Evolutionary conservation across 805 yeast species (phyloP).

Genomic region (Yarrowia phangngaensis): DNA sequence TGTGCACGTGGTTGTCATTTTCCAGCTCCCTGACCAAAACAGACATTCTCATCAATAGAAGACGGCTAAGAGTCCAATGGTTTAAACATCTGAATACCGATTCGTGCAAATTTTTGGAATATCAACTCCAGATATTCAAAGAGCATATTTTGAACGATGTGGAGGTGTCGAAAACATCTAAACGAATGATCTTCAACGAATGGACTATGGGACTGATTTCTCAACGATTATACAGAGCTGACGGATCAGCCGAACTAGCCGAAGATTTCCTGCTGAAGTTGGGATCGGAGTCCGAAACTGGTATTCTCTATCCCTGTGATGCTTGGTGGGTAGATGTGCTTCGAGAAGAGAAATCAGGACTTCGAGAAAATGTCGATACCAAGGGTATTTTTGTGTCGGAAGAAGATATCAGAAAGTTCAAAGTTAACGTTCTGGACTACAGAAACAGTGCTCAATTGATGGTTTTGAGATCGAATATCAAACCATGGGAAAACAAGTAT

Average conservation of each 20-base stretch:
- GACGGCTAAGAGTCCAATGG: slow-evolving; percentile 58
- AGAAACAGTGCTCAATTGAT: slow-evolving; percentile 46
- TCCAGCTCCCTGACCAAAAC: slow-evolving; percentile 58
- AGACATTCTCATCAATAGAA: slow-evolving; percentile 54
- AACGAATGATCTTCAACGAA: slow-evolving; percentile 74
- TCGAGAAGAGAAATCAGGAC: slow-evolving; percentile 6
- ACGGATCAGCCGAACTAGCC: slow-evolving; percentile 37
- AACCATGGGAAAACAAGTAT: slow-evolving; percentile 73
- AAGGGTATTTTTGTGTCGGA: slow-evolving; percentile 7
- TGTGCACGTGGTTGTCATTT: slow-evolving; percentile 50
- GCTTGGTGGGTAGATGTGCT: slow-evolving; percentile 35
- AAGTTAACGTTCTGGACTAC: slow-evolving; percentile 64
- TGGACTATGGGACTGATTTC: slow-evolving; percentile 59
- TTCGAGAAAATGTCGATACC: not conserved
- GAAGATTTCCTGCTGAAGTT: slow-evolving; percentile 48
- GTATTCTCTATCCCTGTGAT: slow-evolving; percentile 37
- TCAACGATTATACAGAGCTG: slow-evolving; percentile 46
- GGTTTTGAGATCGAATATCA: slow-evolving; percentile 41
- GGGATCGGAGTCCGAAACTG: slow-evolving; percentile 44
- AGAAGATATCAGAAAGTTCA: slow-evolving; percentile 38
- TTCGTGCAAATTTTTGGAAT: slow-evolving; percentile 42
- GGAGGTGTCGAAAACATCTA: slow-evolving; percentile 60
- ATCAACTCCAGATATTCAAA: slow-evolving; percentile 49
- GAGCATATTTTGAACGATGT: slow-evolving; percentile 54
- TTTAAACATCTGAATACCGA: slow-evolving; percentile 64